Evolutionary conservation across 352 stramenopile genomes (phyloP).

Genomic region (Globisporangium sylvaticum): DNA sequence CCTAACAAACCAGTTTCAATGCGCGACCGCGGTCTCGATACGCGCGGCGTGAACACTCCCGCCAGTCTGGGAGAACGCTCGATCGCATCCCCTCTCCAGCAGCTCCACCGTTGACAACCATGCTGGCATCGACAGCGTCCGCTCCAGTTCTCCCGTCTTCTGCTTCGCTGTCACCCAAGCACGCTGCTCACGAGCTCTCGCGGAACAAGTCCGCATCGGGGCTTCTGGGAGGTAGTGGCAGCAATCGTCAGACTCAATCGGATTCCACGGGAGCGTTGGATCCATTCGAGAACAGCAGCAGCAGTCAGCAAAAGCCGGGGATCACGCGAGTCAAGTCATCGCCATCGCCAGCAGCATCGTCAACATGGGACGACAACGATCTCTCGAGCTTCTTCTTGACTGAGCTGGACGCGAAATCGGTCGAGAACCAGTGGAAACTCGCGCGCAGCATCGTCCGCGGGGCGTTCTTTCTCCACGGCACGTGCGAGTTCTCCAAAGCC

Average conservation of each 20-base stretch:
- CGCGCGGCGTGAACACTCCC: conserved; percentile 38
- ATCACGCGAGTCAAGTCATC: background rate
- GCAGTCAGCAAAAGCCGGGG: background rate
- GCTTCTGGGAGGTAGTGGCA: background rate
- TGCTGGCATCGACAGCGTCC: background rate
- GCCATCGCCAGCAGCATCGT: background rate
- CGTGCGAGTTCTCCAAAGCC: conserved; percentile 24
- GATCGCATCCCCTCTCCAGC: conserved; percentile 33
- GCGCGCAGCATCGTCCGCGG: conserved; percentile 37
- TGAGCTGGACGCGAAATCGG: conserved; percentile 47
- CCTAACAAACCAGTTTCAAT: conserved; percentile 25
- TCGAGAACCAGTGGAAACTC: conserved; percentile 26
- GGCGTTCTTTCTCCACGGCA: conserved; percentile 54
- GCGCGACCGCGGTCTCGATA: conserved; percentile 49
- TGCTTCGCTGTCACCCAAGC: background rate
- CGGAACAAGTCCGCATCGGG: conserved; percentile 11
- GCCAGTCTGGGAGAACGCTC: conserved; percentile 24
- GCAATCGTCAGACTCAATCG: background rate
- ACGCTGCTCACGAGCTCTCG: background rate
- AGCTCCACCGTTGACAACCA: background rate
- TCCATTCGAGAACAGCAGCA: background rate
- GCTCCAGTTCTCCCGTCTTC: background rate
- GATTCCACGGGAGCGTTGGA: too few relatives aligned
- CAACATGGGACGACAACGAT: conserved; percentile 31
- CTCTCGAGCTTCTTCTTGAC: conserved; percentile 72